Percentiles rank a stretch among this genome's conserved stretches.
Evolutionary conservation across 2,329 filamentous ascomycete species (phyloP).

Genomic region (Penicillium griseofulvum): DNA sequence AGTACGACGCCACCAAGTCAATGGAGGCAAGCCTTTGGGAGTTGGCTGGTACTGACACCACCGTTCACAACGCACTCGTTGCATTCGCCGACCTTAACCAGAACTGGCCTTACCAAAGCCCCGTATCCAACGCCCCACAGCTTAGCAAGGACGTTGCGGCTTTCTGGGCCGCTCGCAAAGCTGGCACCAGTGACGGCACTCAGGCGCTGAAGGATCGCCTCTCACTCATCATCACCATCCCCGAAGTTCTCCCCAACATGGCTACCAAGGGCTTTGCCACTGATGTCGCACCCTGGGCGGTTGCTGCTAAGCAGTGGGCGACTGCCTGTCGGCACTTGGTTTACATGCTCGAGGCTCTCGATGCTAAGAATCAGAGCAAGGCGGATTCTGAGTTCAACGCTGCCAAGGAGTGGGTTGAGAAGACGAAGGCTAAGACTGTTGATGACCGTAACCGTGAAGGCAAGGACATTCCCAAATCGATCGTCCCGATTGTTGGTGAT

Average conservation of each 20-base stretch:
- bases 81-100: background rate
- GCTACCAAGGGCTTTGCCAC: background rate
- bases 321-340: background rate
- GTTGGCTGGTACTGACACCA: background rate
- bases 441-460: constrained; percentile 12
- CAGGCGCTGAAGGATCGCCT: background rate
- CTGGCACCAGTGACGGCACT: background rate
- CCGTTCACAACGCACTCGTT: background rate
- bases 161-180: background rate
- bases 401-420: constrained; percentile 17
- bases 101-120: background rate
- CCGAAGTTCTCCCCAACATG: background rate
- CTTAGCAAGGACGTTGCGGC: background rate
- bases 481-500: background rate
- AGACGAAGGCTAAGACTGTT: constrained; percentile 20
- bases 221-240: background rate
- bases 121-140: background rate
- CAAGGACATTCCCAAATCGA: background rate
- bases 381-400: constrained; percentile 17
- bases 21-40: background rate
- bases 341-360: background rate
- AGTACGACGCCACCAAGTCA: background rate
- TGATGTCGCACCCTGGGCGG: background rate
- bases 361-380: background rate
- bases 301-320: background rate